A percentile compares a stretch with the other conserved stretches of the same genome.
phyloP scores from a whole-genome alignment of 2,329 filamentous ascomycete genomes.

The Fusarium heterosporum region DNA sequence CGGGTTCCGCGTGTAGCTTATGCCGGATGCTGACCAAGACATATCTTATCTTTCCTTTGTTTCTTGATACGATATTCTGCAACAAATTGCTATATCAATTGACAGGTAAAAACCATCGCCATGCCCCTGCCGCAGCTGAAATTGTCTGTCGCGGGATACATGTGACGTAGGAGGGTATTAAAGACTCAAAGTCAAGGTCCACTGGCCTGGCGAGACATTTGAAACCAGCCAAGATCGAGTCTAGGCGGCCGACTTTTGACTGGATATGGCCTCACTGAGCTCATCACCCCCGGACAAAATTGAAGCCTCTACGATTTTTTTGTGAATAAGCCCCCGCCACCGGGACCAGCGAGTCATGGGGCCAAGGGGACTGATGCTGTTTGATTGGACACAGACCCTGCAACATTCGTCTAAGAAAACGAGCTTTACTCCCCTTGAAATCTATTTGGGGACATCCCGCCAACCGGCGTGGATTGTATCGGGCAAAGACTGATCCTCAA shows the following conservation, averaged over 20 bases:
- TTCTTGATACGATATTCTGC: constrained; percentile 3
- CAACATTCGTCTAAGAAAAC: constrained; percentile 47
- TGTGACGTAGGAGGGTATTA: constrained; percentile 41
- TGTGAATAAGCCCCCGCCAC: constrained; percentile 43
- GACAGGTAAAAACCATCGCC: constrained; percentile 3
- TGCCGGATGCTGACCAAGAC: constrained; percentile 14
- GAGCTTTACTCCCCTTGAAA: constrained; percentile 46
- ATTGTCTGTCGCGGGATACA: constrained; percentile 30
- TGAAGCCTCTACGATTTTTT: constrained; percentile 38
- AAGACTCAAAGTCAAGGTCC: constrained; percentile 21
- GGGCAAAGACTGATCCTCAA: constrained; percentile 46
- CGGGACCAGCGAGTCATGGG: constrained; percentile 47
- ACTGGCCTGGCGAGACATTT: constrained; percentile 16
- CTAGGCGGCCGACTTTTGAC: constrained; percentile 35
- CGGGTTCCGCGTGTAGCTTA: not conserved
- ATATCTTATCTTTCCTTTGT: constrained; percentile 4
- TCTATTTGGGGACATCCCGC: constrained; percentile 48
- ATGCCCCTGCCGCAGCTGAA: constrained; percentile 33
- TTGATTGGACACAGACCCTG: constrained; percentile 44
- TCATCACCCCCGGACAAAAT: constrained; percentile 27
- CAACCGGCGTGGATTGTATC: constrained; percentile 45
- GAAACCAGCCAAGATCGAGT: constrained; percentile 22
- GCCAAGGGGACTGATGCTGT: constrained; percentile 31
- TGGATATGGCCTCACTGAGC: constrained; percentile 47
- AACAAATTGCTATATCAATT: not conserved